Evolutionary conservation across 176 grass and related monocot genomes (phyloP).

Genomic region (Puccinellia tenuiflora): DNA sequence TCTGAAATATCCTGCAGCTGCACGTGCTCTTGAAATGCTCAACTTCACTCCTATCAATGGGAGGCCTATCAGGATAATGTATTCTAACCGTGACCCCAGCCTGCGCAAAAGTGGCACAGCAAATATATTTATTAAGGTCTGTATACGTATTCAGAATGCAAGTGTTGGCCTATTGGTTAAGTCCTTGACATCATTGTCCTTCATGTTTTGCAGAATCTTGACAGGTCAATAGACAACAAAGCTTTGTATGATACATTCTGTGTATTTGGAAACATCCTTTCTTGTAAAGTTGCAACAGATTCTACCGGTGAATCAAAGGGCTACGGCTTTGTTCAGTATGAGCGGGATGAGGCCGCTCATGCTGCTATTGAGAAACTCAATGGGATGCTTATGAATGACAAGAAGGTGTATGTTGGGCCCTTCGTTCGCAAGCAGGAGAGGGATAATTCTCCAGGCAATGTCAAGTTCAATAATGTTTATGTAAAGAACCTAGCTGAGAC

Average conservation of each 20-base stretch:
- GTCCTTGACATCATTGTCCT: neutral
- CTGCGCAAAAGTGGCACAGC: conserved; percentile 69
- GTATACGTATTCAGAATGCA: neutral
- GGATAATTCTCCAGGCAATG: conserved; percentile 44
- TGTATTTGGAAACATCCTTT: conserved; percentile 82
- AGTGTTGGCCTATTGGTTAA: neutral
- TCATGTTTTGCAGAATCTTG: conserved; percentile 67
- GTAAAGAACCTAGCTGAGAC: conserved; percentile 88
- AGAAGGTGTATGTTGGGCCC: conserved; percentile 86
- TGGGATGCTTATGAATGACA: conserved; percentile 80
- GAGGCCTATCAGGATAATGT: conserved; percentile 93
- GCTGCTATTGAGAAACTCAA: conserved; percentile 80
- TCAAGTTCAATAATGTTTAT: conserved; percentile 89
- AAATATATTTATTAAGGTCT: conserved; percentile 97
- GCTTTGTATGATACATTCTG: conserved; percentile 74
- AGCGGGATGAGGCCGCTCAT: conserved; percentile 80
- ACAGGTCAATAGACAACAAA: conserved; percentile 83
- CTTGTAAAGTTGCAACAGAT: conserved; percentile 91
- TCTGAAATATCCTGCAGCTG: conserved; percentile 45
- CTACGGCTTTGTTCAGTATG: conserved; percentile 95
- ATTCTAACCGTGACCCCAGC: conserved; percentile 92
- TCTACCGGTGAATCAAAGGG: conserved; percentile 77
- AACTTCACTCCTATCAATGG: conserved; percentile 88
- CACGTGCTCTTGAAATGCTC: conserved; percentile 73
- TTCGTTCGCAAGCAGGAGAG: conserved; percentile 86